Evolutionary conservation across 257 asterid genomes (phyloP).

Genomic region (Plantago ovata): DNA sequence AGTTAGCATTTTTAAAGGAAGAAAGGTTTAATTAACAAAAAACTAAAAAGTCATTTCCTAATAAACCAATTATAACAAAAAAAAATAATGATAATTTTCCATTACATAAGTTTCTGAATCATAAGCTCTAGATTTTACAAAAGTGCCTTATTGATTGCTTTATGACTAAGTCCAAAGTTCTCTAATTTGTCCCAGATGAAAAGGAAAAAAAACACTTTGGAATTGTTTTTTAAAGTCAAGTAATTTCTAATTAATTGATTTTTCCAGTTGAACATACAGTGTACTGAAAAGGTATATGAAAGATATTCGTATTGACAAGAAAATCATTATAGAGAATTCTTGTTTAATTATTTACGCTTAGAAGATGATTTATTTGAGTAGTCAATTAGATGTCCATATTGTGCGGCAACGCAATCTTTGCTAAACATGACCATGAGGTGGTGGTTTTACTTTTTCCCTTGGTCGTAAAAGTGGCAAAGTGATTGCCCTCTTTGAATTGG

Average conservation of each 20-base stretch:
- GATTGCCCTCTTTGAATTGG: background rate
- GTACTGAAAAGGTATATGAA: background rate
- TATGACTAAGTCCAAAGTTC: background rate
- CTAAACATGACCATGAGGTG: slow-evolving; percentile 24
- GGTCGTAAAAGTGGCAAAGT: slow-evolving; percentile 13
- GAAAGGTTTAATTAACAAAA: background rate
- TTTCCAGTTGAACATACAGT: background rate
- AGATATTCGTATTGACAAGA: background rate
- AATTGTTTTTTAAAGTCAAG: too few species aligned
- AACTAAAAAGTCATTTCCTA: background rate
- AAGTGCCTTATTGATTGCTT: slow-evolving; percentile 24
- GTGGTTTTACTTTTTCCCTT: slow-evolving; percentile 3
- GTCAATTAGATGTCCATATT: background rate
- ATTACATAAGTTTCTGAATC: slow-evolving; percentile 22
- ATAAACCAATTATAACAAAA: slow-evolving; percentile 12
- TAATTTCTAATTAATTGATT: too few species aligned
- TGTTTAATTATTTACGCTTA: too few species aligned
- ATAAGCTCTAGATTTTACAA: slow-evolving; percentile 15
- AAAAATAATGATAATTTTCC: slow-evolving; percentile 21
- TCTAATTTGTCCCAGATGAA: slow-evolving; percentile 22
- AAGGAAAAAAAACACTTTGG: too few species aligned
- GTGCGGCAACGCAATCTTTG: background rate
- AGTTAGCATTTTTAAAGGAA: background rate
- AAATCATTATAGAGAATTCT: too few species aligned
- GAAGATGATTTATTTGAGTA: background rate